Evolutionary conservation across 1,284 basidiomycete genomes (phyloP).

Genomic region (Leccinum pseudoinsigne): DNA sequence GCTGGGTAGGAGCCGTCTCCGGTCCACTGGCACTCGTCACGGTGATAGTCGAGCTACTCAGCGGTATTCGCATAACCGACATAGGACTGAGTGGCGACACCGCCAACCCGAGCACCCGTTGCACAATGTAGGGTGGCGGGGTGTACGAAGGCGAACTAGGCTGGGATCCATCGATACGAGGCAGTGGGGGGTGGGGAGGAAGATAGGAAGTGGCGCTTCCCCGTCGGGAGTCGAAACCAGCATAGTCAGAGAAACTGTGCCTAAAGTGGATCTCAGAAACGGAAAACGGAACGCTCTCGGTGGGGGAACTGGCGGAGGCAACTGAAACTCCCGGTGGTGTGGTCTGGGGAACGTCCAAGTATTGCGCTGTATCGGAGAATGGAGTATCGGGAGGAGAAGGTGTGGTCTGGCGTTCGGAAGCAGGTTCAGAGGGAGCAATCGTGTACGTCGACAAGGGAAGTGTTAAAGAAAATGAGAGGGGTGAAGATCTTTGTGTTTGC

Average conservation of each 20-base stretch:
- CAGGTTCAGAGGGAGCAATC: slow-evolving; percentile 34
- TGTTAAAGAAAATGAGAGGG: slow-evolving; percentile 45
- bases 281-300: slow-evolving; percentile 67
- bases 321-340: slow-evolving; percentile 21
- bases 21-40: slow-evolving; percentile 5
- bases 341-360: slow-evolving; percentile 16
- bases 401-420: slow-evolving; percentile 14
- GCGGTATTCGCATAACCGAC: neutral
- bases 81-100: slow-evolving; percentile 24
- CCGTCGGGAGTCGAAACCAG: slow-evolving; percentile 39
- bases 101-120: slow-evolving; percentile 32
- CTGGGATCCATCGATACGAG: slow-evolving; percentile 31
- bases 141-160: slow-evolving; percentile 12
- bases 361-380: slow-evolving; percentile 6
- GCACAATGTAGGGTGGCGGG: slow-evolving; percentile 32
- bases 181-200: slow-evolving; percentile 54
- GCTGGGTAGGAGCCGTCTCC: slow-evolving; percentile 7
- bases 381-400: slow-evolving; percentile 13
- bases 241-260: slow-evolving; percentile 50
- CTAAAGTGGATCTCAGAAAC: slow-evolving; percentile 67
- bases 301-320: slow-evolving; percentile 48
- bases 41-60: neutral
- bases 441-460: slow-evolving; percentile 38
- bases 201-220: slow-evolving; percentile 40
- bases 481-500: slow-evolving; percentile 30